A percentile compares a stretch with the other conserved stretches of the same genome.
These are phyloP conservation scores for Stevia rebaudiana DNA, from an alignment of 140 eudicot species.

Conservation along the genomic window DNA sequence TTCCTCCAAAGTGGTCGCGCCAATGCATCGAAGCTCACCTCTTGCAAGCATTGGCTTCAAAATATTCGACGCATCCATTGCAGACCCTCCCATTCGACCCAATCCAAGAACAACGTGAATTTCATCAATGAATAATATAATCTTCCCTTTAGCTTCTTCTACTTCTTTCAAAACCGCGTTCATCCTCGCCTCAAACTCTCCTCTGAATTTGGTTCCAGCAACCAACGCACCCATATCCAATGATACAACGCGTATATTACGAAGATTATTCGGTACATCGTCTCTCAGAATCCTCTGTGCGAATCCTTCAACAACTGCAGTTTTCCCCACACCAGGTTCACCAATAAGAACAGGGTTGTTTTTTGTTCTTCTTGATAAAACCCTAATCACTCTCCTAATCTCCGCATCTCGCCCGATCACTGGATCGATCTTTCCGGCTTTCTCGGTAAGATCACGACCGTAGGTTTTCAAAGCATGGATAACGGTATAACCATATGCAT, in stretches of 20 bases:
- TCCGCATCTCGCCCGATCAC: conserved; percentile 96
- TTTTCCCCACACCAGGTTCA: conserved; percentile 94
- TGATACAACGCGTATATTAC: conserved; percentile 70
- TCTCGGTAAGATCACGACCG: conserved; percentile 88
- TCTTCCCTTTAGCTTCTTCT: conserved; percentile 91
- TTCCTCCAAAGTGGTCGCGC: conserved; percentile 90
- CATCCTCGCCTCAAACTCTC: conserved; percentile 85
- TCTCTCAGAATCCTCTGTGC: conserved; percentile 86
- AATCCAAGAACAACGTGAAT: conserved; percentile 85
- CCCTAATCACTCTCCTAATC: conserved; percentile 70
- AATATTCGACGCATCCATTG: conserved; percentile 88
- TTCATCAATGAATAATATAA: conserved; percentile 80
- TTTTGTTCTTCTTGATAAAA: conserved; percentile 77
- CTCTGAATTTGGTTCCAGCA: conserved; percentile 90
- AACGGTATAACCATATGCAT: conserved; percentile 75
- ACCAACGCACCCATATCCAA: conserved; percentile 89
- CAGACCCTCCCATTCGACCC: conserved; percentile 87
- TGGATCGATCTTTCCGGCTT: conserved; percentile 90
- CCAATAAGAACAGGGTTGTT: conserved; percentile 91
- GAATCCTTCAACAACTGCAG: conserved; percentile 92
- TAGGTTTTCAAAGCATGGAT: conserved; percentile 89
- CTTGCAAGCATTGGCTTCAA: conserved; percentile 97
- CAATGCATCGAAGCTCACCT: conserved; percentile 85
- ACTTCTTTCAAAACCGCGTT: conserved; percentile 89
- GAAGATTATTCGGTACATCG: conserved; percentile 83